Evolutionary conservation across 768 basidiomycete species (phyloP), one percentile per base, ranked within the genome.

Genomic region (Podaxis carcinomalis): DNA sequence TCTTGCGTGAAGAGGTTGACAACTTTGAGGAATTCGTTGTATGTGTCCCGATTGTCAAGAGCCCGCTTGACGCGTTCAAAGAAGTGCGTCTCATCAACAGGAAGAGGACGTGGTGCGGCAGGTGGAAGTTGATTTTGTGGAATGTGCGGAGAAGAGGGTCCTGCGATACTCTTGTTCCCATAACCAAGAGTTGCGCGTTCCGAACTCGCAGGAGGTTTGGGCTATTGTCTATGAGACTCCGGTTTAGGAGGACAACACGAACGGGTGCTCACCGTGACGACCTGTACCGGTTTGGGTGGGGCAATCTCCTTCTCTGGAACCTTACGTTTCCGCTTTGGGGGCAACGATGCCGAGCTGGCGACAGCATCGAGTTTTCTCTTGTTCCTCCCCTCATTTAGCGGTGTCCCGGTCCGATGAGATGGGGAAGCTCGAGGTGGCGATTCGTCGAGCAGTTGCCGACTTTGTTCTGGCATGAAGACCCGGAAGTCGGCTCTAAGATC

Each of bases 1-100:
- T 95, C 93, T 69, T 96, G 93, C 1, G 93, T 91, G 69, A 95
- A 99, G 1, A 99, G 81, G 72, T 98, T 98, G 66, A 98, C 83
- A 49, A 98, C 78, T 70, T 95, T 97, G 63, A 99, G 77, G 74
- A 99, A 98, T 73, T 98, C 97, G 71, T 95, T 93, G 74, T 90
- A 93, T 1, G 86, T 84, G 51, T 92, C 90, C 11, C 88, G 80
- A 63, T 82, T 87, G 59, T 89, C 87, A 47, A 93, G 75, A 1
- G 82, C 78, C 14, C 83, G 84, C 67, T 87, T 89, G 52, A 98
- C 93, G 27, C 90, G 89, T 61, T 97, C 95, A 71, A 99, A 99
- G 75, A 98, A 98, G 57, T 88, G 88, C 2, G 83, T 79, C 54
- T 94, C 75, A 62, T 81, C 78, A 46, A 73, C 73, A 9, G 70